Evolutionary conservation across 2,329 filamentous ascomycete genomes (phyloP), one percentile per base, ranked within the genome.

Genomic region (Coniochaeta hoffmannii): DNA sequence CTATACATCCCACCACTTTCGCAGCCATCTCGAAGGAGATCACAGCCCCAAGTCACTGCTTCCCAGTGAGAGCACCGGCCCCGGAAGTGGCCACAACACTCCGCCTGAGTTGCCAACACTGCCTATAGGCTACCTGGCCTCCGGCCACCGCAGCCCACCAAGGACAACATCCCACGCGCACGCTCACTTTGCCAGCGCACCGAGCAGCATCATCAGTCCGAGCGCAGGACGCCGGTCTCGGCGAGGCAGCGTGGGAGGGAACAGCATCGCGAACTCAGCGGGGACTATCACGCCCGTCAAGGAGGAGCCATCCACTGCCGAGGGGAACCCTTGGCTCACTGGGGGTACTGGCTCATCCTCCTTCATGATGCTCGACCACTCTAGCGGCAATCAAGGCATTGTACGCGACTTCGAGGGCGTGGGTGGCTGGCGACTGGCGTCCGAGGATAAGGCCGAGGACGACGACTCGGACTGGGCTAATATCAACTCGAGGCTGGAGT

Each of bases 381-480:
- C 55, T 30, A 56, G 56, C 11, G 55, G 59, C 34, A 50, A 15
- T 34, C 11, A 24, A 35, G 50, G 53, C 28, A 68, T 78, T 3
- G 75, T 78, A 54, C 70, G 81, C 30, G 81, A 85, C 62, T 85
- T 78, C 59, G 81, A 85, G 60, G 81, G 81, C 8, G 67, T 85
- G 1, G 81, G 81, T 17, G 81, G 81, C 2, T 85, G 81, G 80
- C 70, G 80, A 50, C 59, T 82, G 59, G 49, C 28, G 17, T 22
- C 26, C n/a, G 49, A 51, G 49, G 41, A 28, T n/a, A 46, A 28
- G 24, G 26, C 19, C 41, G 41, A 46, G 12, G 73, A 77, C 54
- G 76, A 80, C 28, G 69, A 76, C 36, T 66, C 61, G 4, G 61
- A 72, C 31, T 81, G 79, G 78, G 75, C 74, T 17, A 75, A 73